Evolutionary conservation across 176 grass and related monocot species (phyloP).

Genomic region (Olyra latifolia): DNA sequence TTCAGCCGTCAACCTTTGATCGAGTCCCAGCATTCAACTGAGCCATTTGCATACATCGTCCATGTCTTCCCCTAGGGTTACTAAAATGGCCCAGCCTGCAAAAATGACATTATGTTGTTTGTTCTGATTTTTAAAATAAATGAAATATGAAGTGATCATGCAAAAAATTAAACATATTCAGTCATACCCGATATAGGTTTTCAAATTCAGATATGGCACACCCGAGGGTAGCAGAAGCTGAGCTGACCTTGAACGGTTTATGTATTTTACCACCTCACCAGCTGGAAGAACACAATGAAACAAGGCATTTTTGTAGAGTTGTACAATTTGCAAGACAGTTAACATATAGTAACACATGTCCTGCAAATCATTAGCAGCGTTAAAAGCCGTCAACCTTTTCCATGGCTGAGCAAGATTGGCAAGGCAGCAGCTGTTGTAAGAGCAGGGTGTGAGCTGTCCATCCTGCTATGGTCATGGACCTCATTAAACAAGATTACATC

Average conservation of each 20-base stretch:
- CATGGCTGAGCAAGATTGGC: no score
- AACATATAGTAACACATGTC: not conserved
- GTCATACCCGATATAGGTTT: conserved; percentile 79
- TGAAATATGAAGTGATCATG: not conserved
- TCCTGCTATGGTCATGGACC: conserved; percentile 75
- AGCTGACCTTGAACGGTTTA: conserved; percentile 67
- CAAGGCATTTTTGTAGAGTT: not conserved
- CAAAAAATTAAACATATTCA: not conserved
- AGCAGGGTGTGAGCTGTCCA: conserved; percentile 76
- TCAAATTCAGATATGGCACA: conserved; percentile 60
- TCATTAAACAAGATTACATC: conserved; percentile 36
- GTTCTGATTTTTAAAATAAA: not conserved
- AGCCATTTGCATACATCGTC: conserved; percentile 91
- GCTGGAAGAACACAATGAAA: conserved; percentile 40
- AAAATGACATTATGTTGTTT: conserved; percentile 4
- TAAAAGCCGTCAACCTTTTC: conserved; percentile 83
- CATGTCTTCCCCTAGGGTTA: conserved; percentile 96
- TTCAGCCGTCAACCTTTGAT: conserved; percentile 50
- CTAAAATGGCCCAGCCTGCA: conserved; percentile 86
- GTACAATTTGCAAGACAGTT: not conserved
- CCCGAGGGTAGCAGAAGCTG: conserved; percentile 64
- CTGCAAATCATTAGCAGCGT: not conserved
- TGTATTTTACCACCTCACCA: conserved; percentile 81
- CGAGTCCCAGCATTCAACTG: conserved; percentile 59
- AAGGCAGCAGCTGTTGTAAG: conserved; percentile 60